Evolutionary conservation across 768 basidiomycete species (phyloP).

Genomic region (Trametes sanguinea): DNA sequence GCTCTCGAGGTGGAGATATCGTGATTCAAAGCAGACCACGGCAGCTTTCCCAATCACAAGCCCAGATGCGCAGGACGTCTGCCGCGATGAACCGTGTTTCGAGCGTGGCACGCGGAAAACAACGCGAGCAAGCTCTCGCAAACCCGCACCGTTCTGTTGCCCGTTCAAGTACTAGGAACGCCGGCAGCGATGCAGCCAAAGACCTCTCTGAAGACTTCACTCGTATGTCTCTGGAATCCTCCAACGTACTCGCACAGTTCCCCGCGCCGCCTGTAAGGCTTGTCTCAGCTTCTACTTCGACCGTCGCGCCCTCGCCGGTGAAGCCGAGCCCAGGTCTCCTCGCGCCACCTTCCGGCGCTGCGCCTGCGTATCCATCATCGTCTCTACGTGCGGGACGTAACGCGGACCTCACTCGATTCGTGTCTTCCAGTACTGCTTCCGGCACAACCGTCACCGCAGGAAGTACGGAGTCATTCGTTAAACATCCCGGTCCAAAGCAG

Average conservation of each 20-base stretch:
- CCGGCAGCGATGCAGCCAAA: slow-evolving; percentile 18
- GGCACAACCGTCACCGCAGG: slow-evolving; percentile 69
- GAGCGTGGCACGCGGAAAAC: slow-evolving; percentile 14
- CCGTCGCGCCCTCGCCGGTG: slow-evolving; percentile 9
- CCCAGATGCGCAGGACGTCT: slow-evolving; percentile 10
- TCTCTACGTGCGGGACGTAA: slow-evolving; percentile 54
- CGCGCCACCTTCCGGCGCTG: slow-evolving; percentile 19
- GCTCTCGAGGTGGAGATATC: slow-evolving; percentile 11
- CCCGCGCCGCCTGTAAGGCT: slow-evolving; percentile 25
- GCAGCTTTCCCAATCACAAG: background rate
- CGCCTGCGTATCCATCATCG: slow-evolving; percentile 48
- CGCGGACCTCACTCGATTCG: slow-evolving; percentile 84
- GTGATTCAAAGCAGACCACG: slow-evolving; percentile 1
- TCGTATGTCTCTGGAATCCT: slow-evolving; percentile 44
- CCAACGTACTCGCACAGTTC: slow-evolving; percentile 32
- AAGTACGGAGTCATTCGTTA: slow-evolving; percentile 81
- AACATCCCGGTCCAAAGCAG: slow-evolving; percentile 77
- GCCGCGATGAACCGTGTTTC: background rate
- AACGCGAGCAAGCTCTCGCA: slow-evolving; percentile 23
- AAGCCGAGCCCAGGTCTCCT: slow-evolving; percentile 14
- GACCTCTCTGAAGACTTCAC: slow-evolving; percentile 42
- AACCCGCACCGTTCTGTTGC: slow-evolving; percentile 49
- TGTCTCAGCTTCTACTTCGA: slow-evolving; percentile 12
- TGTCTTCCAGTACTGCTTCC: slow-evolving; percentile 86
- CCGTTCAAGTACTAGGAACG: slow-evolving; percentile 39